These are phyloP conservation scores for Triadica sebifera DNA, from an alignment of 345 rosid genomes.

Conservation along the genomic window DNA sequence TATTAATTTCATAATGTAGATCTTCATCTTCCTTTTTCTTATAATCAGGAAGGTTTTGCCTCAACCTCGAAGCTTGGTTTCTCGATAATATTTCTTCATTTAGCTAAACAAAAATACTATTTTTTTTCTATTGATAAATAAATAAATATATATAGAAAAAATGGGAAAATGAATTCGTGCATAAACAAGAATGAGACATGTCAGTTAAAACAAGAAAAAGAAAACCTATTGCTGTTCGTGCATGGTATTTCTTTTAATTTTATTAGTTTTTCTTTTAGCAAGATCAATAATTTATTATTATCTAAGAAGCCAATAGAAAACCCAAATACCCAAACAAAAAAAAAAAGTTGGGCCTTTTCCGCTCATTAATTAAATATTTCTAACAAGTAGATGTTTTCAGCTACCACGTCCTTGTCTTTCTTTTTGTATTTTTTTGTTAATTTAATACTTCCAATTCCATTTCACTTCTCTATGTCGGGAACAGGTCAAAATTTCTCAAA, in stretches of 20 bases:
- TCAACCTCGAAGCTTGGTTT: constrained; percentile 17
- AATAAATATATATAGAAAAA: not conserved
- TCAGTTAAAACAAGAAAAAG: not conserved
- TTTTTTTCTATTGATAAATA: not conserved
- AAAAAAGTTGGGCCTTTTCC: not conserved
- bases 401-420: not conserved
- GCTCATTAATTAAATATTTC: not conserved
- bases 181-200: not conserved
- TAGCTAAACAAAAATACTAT: not conserved
- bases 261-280: no score
- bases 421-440: not conserved
- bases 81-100: constrained; percentile 13
- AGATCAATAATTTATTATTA: not conserved
- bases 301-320: not conserved
- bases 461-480: not conserved
- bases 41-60: constrained; percentile 15
- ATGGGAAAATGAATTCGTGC: not conserved
- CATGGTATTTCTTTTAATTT: not conserved
- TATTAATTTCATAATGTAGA: not conserved
- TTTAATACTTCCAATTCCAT: not conserved
- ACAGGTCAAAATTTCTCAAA: not conserved
- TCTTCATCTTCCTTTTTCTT: not conserved
- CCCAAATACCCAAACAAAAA: not conserved
- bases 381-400: not conserved
- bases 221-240: not conserved